Conservation (phyloP, 345 rosid genomes). For the Citrus glauca region DNA sequence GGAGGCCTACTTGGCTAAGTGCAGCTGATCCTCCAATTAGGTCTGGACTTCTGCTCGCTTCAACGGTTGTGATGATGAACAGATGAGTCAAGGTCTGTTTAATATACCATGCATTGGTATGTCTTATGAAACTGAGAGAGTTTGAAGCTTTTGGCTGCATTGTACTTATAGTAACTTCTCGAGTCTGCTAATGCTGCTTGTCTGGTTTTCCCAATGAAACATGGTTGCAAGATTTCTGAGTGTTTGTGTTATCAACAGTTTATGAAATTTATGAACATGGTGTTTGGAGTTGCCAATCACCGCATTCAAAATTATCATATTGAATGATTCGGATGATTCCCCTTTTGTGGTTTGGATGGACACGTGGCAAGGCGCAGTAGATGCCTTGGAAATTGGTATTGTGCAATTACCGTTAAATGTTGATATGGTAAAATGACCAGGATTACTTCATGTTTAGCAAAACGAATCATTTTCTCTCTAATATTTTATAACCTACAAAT, state of each 20-base stretch:
- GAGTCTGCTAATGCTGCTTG: not conserved
- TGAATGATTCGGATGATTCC: no score
- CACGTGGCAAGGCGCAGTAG: no score
- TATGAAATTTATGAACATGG: not conserved
- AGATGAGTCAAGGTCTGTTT: not conserved
- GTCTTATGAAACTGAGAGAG: not conserved
- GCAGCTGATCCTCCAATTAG: slow-evolving; percentile 16
- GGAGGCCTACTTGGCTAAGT: slow-evolving; percentile 84
- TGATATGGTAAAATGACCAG: no score
- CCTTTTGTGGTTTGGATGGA: no score
- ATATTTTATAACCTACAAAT: no score
- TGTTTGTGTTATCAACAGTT: not conserved
- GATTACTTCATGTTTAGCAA: no score
- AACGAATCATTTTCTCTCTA: no score
- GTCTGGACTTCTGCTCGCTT: not conserved
- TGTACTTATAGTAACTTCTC: not conserved
- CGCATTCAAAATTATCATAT: not conserved
- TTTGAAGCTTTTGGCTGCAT: not conserved
- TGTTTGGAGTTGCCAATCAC: not conserved
- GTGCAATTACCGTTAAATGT: no score
- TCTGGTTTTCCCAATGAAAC: not conserved
- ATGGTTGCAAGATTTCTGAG: not conserved
- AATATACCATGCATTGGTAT: not conserved
- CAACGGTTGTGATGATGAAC: not conserved
- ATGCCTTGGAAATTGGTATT: no score